Conservation (phyloP, 345 rosid genomes). For the Eucalyptus victrix region DNA sequence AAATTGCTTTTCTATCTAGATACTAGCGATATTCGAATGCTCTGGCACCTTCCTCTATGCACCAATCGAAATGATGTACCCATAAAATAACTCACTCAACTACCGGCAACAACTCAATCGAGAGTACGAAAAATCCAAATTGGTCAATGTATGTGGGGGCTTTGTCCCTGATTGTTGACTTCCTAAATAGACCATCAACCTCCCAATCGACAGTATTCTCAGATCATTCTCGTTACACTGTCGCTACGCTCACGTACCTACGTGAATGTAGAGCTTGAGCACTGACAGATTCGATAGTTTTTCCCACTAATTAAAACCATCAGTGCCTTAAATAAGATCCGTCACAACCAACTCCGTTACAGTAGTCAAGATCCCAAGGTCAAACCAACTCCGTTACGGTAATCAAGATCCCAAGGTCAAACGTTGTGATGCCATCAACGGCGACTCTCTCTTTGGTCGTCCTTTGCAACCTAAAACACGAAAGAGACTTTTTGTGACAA, state of each 20-base stretch:
- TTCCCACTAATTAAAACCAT: background rate
- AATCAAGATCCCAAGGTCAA: background rate
- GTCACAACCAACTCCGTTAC: background rate
- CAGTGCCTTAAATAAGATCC: background rate
- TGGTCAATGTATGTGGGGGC: background rate
- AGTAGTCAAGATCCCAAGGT: background rate
- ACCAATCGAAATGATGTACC: background rate
- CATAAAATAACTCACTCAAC: background rate
- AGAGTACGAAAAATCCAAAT: background rate
- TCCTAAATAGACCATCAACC: background rate
- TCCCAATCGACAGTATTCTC: background rate
- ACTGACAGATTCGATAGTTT: background rate
- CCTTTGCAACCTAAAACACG: background rate
- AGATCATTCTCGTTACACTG: background rate
- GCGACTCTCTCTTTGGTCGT: background rate
- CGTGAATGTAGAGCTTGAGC: background rate
- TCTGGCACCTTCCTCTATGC: background rate
- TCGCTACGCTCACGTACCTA: background rate
- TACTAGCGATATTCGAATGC: background rate
- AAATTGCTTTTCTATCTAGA: background rate
- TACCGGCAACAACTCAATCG: background rate
- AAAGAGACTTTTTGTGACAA: background rate
- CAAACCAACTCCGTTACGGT: background rate
- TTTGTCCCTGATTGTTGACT: background rate
- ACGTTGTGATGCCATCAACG: background rate